Conservation (phyloP, 179 eudicot genomes). For the Spinacia oleracea region DNA sequence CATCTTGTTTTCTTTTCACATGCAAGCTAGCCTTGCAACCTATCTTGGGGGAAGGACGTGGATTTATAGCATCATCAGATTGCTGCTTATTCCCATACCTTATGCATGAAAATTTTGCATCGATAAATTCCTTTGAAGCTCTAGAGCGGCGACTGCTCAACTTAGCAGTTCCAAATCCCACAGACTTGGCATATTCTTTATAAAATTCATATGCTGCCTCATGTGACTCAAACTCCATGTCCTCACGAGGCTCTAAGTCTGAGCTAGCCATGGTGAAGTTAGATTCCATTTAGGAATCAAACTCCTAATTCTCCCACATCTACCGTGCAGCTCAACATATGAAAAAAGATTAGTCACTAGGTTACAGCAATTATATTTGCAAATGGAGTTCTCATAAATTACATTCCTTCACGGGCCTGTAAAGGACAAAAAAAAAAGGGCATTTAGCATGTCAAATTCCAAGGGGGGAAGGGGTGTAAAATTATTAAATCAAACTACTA, state of each 20-base stretch:
- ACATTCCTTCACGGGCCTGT: conserved; percentile 15
- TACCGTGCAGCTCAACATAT: conserved; percentile 18
- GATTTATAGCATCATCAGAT: conserved; percentile 49
- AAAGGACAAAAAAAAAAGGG: background rate
- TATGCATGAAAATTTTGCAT: conserved; percentile 75
- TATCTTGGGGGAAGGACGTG: conserved; percentile 65
- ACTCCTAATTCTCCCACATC: conserved; percentile 10
- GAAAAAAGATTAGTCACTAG: conserved; percentile 16
- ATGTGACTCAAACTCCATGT: conserved; percentile 67
- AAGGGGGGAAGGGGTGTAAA: background rate
- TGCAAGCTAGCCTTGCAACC: conserved; percentile 79
- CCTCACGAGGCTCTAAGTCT: conserved; percentile 47
- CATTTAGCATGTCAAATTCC: background rate
- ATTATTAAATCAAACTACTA: background rate
- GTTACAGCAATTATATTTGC: conserved; percentile 13
- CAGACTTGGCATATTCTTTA: conserved; percentile 61
- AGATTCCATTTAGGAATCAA: conserved; percentile 31
- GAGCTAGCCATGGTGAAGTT: conserved; percentile 19
- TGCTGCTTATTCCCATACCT: conserved; percentile 69
- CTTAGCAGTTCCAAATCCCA: conserved; percentile 69
- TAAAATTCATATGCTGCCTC: conserved; percentile 67
- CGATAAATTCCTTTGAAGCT: conserved; percentile 71
- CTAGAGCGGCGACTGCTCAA: conserved; percentile 74
- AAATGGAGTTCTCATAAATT: conserved; percentile 9
- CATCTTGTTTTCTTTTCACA: conserved; percentile 64